Percentiles rank a stretch among this genome's conserved stretches.
These are phyloP conservation scores for Bisporella sp. DNA, from an alignment of 2,329 filamentous ascomycete species.

Conservation along the genomic window DNA sequence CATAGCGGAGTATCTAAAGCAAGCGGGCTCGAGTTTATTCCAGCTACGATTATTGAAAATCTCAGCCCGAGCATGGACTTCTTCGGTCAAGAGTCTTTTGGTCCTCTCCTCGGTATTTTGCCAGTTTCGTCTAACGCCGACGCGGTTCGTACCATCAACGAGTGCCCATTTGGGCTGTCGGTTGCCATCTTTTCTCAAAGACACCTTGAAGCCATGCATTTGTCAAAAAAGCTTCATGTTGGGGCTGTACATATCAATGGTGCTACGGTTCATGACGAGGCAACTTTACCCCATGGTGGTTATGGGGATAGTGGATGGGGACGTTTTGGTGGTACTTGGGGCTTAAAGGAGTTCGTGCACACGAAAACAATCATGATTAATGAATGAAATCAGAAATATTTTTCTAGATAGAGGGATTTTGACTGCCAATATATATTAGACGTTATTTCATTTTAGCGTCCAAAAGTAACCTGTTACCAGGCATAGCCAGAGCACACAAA, in stretches of 20 bases:
- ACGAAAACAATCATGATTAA: constrained; percentile 38
- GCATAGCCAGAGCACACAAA: background rate
- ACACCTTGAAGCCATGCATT: constrained; percentile 2
- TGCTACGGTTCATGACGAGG: constrained; percentile 18
- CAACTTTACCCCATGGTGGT: constrained; percentile 18
- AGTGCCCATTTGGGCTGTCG: constrained; percentile 16
- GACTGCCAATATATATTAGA: too few species aligned
- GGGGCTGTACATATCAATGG: constrained; percentile 19
- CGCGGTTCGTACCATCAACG: constrained; percentile 12
- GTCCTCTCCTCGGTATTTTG: constrained; percentile 12
- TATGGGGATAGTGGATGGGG: constrained; percentile 19
- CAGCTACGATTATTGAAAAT: constrained; percentile 11
- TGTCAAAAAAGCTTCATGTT: constrained; percentile 9
- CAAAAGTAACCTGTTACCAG: background rate
- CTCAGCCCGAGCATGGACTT: constrained; percentile 13
- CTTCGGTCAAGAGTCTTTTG: constrained; percentile 14
- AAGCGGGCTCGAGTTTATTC: background rate
- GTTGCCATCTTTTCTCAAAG: constrained; percentile 11
- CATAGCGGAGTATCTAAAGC: constrained; percentile 10
- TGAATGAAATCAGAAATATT: background rate
- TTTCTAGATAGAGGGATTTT: too few species aligned
- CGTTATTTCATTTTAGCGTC: too few species aligned
- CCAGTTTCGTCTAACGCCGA: constrained; percentile 8
- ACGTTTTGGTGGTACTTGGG: constrained; percentile 23
- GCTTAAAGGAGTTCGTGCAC: constrained; percentile 51